Percentiles rank a stretch among this genome's conserved stretches.
Conservation (phyloP, 2,329 filamentous ascomycete species). For the Beauveria varroae region DNA sequence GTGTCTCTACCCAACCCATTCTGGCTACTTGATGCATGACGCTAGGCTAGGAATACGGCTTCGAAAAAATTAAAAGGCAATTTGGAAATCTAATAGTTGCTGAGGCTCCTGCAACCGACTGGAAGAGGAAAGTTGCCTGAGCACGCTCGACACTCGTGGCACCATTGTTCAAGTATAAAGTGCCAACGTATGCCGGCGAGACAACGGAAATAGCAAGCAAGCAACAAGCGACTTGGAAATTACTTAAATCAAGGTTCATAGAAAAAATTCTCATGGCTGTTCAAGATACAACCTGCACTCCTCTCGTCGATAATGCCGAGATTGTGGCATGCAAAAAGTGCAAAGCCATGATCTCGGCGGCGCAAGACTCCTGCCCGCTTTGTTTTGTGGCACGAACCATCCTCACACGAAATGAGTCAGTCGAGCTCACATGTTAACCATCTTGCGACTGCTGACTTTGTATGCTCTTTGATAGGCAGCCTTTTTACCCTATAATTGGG, state of each 20-base stretch:
- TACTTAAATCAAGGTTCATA: neutral
- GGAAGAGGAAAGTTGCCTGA: neutral
- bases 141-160: neutral
- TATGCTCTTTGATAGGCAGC: neutral
- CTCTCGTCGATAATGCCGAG: neutral
- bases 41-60: neutral
- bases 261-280: neutral
- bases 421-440: neutral
- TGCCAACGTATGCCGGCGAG: neutral
- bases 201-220: neutral
- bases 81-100: neutral
- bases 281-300: neutral
- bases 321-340: constrained; percentile 8
- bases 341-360: constrained; percentile 7
- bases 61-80: neutral
- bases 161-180: neutral
- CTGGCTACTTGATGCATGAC: neutral
- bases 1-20: neutral
- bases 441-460: neutral
- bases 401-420: constrained; percentile 3
- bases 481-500: neutral
- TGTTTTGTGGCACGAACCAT: constrained; percentile 4
- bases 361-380: constrained; percentile 7
- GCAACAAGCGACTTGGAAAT: neutral
- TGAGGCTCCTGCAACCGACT: neutral